Base-by-base conservation (phyloP, 192 early-diverging fungal genomes). In the Entophlyctis helioformis region DNA sequence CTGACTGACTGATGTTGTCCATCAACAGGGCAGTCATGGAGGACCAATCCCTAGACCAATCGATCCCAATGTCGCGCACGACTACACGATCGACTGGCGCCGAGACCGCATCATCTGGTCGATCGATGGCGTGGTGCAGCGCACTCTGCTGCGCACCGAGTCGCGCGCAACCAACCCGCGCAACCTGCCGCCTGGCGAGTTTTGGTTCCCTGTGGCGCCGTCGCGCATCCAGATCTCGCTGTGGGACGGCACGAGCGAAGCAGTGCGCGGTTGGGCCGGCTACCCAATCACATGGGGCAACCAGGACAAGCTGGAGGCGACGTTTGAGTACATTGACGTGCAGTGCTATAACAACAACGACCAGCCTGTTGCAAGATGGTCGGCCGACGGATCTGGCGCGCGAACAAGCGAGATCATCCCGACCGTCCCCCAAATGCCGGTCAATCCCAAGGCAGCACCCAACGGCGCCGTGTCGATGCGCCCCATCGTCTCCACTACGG, bases 241-340 rank as follows among this genome's bases (percentile, higher is more conserved):
- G 15, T 68, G 66, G 66, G 59, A 68, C 35, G 58, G 46, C 16
- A 27, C 42, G 5, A n/a, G n/a, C n/a, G n/a, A n/a, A n/a, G n/a
- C n/a, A n/a, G n/a, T n/a, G n/a, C 35, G 31, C 15, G 48, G 23
- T 16, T 48, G 53, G 16, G 42, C 32, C 15, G 37, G 19, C 12
- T 59, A 59, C 22, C 32, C 48, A 38, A 41, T 43, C n/a, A 22
- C 57, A 20, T 66, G 65, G 65, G 51, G 54, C 20, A 39, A 18
- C 10, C 12, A 19, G 25, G 10, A 38, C 19, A 38, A 47, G 34
- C 44, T 55, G 15, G 25, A 31, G 15, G 53, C 60, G 12, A 57
- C 36, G 8, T 31, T 59, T 18, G 32, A 65, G 26, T 64, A 18
- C 26, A 48, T 65, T 29, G 18, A 26, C n/a, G 29, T 65, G 1